A percentile compares a stretch with the other conserved stretches of the same genome.
Evolutionary conservation across 306 rosid genomes (phyloP).

Genomic region (Begonia loranthoides): DNA sequence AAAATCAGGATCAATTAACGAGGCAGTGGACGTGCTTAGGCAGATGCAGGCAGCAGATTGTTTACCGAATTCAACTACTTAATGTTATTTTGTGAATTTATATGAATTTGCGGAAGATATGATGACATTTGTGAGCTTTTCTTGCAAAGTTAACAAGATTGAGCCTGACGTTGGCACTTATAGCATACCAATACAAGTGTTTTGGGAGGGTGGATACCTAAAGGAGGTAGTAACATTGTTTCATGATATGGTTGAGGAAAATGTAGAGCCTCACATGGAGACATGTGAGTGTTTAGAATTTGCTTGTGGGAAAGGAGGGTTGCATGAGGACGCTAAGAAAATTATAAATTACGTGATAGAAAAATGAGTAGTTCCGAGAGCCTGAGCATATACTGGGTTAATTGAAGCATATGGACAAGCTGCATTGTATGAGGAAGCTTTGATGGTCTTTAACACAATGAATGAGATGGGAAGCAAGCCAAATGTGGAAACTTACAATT

Average conservation of each 20-base stretch:
- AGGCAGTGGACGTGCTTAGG: conserved; percentile 65
- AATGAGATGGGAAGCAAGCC: conserved; percentile 70
- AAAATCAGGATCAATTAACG: conserved; percentile 46
- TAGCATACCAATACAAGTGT: conserved; percentile 80
- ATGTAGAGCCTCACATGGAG: conserved; percentile 80
- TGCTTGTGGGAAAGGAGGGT: conserved; percentile 98
- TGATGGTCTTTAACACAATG: conserved; percentile 91
- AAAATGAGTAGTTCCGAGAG: conserved; percentile 63
- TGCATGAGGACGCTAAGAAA: conserved; percentile 69
- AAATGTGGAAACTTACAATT: conserved; percentile 58
- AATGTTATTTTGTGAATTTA: conserved; percentile 63
- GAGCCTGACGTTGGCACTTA: conserved; percentile 81
- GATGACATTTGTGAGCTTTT: conserved; percentile 88
- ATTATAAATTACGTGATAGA: conserved; percentile 58
- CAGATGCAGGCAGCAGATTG: conserved; percentile 96
- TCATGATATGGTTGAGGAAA: conserved; percentile 92
- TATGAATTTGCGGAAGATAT: conserved; percentile 75
- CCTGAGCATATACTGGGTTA: conserved; percentile 65
- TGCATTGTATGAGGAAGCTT: conserved; percentile 79
- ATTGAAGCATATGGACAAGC: conserved; percentile 87
- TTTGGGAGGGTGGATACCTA: conserved; percentile 95
- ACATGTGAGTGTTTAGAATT: conserved; percentile 75
- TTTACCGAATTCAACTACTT: conserved; percentile 56
- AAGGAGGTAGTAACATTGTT: conserved; percentile 94
- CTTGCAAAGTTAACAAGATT: conserved; percentile 79